phyloP scores from a whole-genome alignment of 495 filamentous ascomycete species.

The Acidomyces sp. region DNA sequence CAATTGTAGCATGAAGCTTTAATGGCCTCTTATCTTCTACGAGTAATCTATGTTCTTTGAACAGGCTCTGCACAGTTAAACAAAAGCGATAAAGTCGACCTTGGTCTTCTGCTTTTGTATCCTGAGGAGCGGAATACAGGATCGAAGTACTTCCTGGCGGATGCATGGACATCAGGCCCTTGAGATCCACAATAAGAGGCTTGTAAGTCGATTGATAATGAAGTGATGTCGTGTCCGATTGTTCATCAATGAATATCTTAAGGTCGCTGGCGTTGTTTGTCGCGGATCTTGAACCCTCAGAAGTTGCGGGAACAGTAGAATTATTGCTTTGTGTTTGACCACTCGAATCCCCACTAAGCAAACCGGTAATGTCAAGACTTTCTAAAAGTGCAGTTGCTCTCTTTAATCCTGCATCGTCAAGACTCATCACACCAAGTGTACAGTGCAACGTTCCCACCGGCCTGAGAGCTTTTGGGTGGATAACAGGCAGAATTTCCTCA shows the following conservation, averaged over 20 bases:
- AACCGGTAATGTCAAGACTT: slow-evolving; percentile 36
- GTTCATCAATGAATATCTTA: no score
- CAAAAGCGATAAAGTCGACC: slow-evolving; percentile 53
- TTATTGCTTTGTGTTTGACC: no score
- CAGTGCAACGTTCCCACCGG: slow-evolving; percentile 73
- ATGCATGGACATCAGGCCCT: slow-evolving; percentile 29
- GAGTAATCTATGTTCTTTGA: slow-evolving; percentile 51
- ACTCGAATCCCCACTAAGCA: no score
- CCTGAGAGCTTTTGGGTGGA: slow-evolving; percentile 52
- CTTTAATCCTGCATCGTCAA: slow-evolving; percentile 44
- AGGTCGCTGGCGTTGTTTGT: no score
- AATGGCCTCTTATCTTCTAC: slow-evolving; percentile 49
- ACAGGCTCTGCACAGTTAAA: slow-evolving; percentile 43
- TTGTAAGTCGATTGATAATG: no score
- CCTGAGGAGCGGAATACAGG: slow-evolving; percentile 44
- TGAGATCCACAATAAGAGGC: slow-evolving; percentile 20
- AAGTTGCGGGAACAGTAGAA: no score
- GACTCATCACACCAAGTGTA: slow-evolving; percentile 77
- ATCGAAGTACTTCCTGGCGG: slow-evolving; percentile 34
- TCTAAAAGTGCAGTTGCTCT: slow-evolving; percentile 45
- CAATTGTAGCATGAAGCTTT: slow-evolving; percentile 68
- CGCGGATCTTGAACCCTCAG: no score
- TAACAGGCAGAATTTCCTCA: slow-evolving; percentile 1
- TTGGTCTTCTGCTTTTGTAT: slow-evolving; percentile 39
- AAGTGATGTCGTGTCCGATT: no score